These are phyloP conservation scores for Begonia fuchsioides DNA, from an alignment of 306 rosid species.

Conservation along the genomic window DNA sequence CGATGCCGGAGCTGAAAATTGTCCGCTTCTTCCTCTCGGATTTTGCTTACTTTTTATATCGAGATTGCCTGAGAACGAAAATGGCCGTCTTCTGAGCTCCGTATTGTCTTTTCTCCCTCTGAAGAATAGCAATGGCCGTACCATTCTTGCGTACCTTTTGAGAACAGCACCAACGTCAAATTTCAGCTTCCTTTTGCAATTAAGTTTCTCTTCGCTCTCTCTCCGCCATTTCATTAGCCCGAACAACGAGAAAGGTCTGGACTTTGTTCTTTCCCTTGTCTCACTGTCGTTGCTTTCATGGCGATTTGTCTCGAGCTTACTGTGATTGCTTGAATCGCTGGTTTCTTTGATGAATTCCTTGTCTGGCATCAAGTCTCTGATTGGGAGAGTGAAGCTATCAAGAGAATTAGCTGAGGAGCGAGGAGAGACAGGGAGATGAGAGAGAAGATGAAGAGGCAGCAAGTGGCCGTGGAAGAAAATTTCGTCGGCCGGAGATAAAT, in stretches of 20 bases:
- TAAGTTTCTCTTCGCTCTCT: constrained; percentile 23
- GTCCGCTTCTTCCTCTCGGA: constrained; percentile 55
- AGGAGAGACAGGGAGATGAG: constrained; percentile 72
- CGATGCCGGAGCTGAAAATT: constrained; percentile 86
- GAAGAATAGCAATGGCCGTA: constrained; percentile 27
- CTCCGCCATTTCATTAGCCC: constrained; percentile 35
- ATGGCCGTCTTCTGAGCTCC: constrained; percentile 24
- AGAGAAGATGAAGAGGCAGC: constrained; percentile 79
- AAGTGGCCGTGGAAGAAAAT: constrained; percentile 97
- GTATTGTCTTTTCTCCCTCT: constrained; percentile 33
- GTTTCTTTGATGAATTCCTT: constrained; percentile 16
- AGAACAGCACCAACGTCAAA: constrained; percentile 34
- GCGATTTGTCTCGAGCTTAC: constrained; percentile 2
- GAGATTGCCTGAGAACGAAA: constrained; percentile 67
- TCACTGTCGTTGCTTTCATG: constrained; percentile 11
- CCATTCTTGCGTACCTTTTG: constrained; percentile 39
- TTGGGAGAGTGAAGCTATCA: constrained; percentile 60
- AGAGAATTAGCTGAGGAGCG: constrained; percentile 60
- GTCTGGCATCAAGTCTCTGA: constrained; percentile 16
- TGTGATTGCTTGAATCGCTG: constrained; percentile 7
- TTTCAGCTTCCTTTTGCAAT: constrained; percentile 26
- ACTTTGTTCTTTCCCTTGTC: constrained; percentile 29
- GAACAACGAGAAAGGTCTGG: constrained; percentile 49
- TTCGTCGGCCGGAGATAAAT: constrained; percentile 91
- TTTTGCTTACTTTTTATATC: constrained; percentile 27